phyloP scores from a whole-genome alignment of 2,329 filamentous ascomycete species.

The Xenosphaeropsis pyriputrescens region DNA sequence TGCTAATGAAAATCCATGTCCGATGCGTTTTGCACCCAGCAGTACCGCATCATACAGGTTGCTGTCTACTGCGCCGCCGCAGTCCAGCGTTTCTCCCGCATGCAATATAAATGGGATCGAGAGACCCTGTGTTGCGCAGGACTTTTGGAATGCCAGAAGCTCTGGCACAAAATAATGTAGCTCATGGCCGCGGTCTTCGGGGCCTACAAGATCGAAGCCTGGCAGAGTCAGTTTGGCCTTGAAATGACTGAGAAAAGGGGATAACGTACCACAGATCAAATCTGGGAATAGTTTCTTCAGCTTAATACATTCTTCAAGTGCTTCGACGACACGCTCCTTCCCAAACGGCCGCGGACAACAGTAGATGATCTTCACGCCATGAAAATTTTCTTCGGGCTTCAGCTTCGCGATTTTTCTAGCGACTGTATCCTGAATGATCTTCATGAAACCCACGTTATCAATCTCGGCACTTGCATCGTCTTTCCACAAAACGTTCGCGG shows the following conservation, averaged over 20 bases:
- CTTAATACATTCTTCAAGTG: conserved; percentile 44
- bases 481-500: conserved; percentile 46
- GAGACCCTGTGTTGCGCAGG: conserved; percentile 30
- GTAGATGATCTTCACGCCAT: conserved; percentile 57
- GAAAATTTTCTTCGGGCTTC: conserved; percentile 30
- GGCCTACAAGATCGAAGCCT: conserved; percentile 57
- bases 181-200: conserved; percentile 49
- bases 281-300: conserved; percentile 41
- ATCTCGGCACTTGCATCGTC: conserved; percentile 38
- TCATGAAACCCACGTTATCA: conserved; percentile 43
- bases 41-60: conserved; percentile 57
- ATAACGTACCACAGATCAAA: conserved; percentile 46
- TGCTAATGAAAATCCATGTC: conserved; percentile 57
- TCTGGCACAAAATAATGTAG: conserved; percentile 38
- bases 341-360: conserved; percentile 51
- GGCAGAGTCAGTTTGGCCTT: conserved; percentile 2
- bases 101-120: conserved; percentile 63
- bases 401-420: conserved; percentile 27
- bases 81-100: conserved; percentile 60
- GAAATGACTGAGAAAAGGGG: neutral
- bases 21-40: conserved; percentile 53
- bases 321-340: conserved; percentile 27
- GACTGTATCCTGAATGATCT: conserved; percentile 41
- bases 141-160: conserved; percentile 38
- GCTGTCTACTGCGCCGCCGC: conserved; percentile 46